Evolutionary conservation across 495 filamentous ascomycete genomes (phyloP), one percentile per base, ranked within the genome.

Genomic region (Penicillium robsamsonii): DNA sequence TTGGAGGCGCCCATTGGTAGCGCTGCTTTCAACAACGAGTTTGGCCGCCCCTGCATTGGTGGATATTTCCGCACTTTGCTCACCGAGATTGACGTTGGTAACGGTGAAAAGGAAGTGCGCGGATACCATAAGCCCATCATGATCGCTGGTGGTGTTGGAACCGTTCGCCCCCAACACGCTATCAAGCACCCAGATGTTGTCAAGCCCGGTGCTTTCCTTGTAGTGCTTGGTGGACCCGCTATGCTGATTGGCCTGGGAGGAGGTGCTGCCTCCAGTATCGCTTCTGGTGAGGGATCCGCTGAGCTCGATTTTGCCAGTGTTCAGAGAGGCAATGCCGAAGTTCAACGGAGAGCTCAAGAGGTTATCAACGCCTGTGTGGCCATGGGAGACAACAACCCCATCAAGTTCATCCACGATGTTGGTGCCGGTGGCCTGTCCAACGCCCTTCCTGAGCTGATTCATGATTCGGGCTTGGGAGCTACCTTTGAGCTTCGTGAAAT

Each of bases 81-180:
- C 20, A 87, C 81, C 22, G 77, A 85, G 40, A 80, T 87, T 43
- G 74, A 84, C 46, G 71, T 81, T 17, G 78, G 75, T n/a, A 81
- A 82, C 51, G 83, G 81, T 31, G 75, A 79, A 44, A 77, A 79
- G 4, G 93, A 98, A 46, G 74, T 89, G 46, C 79, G 95, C 61
- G 94, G 94, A 15, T 98, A 96, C 63, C 93, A 97, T 77, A 98
- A 98, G 74, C 94, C 94, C 7, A 97, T 98, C 70, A 96, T 98
- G 92, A 87, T 98, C 76, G 94, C 95, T 53, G 95, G 94, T 57
- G 94, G 95, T 66, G 82, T 96, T 43, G 95, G 94, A 35, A 96
- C 89, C n/a, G 92, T 97, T n/a, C 74, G 95, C 54, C 93, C 94
- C 1, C 86, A 92, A 63, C 88, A 96, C 70, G 92, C 94, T 5